Base-by-base conservation (phyloP, 768 basidiomycete genomes). In the Tulasnella sp. region DNA sequence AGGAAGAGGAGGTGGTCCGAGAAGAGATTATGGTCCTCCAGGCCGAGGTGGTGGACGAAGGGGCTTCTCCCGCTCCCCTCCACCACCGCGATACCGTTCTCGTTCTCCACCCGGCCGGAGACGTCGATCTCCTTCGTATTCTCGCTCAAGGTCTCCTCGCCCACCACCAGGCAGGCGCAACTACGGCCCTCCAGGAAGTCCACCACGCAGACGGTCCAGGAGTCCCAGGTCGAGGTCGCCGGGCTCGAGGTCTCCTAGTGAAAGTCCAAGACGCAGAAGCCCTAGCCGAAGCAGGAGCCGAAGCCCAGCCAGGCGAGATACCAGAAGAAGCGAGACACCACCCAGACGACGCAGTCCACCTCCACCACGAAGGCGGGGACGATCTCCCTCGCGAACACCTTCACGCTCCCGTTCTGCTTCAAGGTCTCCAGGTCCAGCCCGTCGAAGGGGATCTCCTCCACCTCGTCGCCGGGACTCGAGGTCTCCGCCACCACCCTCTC, bases 401-500 rank as follows among this genome's bases (percentile, higher is more conserved):
- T 74, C 79, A 20, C 79, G 72, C 72, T 80, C 76, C 80, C 83
- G 74, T 80, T 77, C 60, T 78, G 81, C 28, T 82, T 88, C 89
- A 18, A 86, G 86, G 42, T 83, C 83, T 42, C 89, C 88, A 12
- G 86, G 86, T 9, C 87, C 85, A 75, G 85, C 87, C 20, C 86
- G 87, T 75, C 87, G 88, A 79, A 84, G 86, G 31, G 37, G 76
- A 24, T 72, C 81, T 50, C 81, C 82, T 77, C 83, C 84, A 2
- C 84, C 85, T 46, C 87, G 87, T 22, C 87, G 88, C n/a, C 87
- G 86, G 16, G 88, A 86, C 82, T 85, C 90, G 83, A 84, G 89
- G 84, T 85, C 91, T 14, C 88, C 0, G 86, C 86, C 90, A 1
- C 91, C 90, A 9, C 87, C 87, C 72, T 87, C 88, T 54, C 46